These are phyloP conservation scores for Schizonepeta tenuifolia DNA, from an alignment of 257 asterid species.

Conservation along the genomic window DNA sequence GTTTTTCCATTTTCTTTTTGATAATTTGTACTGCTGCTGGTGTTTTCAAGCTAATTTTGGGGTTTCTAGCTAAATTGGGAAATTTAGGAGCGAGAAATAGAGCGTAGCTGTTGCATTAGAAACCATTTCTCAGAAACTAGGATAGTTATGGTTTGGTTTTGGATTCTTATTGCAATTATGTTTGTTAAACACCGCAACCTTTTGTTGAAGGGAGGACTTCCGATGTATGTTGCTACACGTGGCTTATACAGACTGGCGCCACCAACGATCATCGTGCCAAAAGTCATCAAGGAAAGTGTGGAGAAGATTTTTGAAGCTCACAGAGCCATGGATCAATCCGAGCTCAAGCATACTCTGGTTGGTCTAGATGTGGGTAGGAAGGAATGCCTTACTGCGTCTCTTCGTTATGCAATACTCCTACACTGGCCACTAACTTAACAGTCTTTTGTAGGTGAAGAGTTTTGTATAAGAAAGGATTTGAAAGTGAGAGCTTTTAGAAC, in stretches of 20 bases:
- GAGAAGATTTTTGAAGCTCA: conserved; percentile 94
- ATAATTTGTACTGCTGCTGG: background rate
- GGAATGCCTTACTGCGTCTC: conserved; percentile 22
- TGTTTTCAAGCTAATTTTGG: background rate
- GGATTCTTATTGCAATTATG: background rate
- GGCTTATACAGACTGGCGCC: conserved; percentile 81
- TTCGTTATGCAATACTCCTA: background rate
- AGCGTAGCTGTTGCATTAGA: background rate
- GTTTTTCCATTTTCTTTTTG: background rate
- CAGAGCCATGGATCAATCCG: conserved; percentile 93
- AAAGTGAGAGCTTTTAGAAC: conserved; percentile 88
- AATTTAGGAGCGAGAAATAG: background rate
- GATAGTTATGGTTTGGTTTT: background rate
- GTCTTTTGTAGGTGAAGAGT: conserved; percentile 80
- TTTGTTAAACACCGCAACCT: background rate
- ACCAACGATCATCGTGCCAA: conserved; percentile 89
- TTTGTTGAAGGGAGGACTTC: conserved; percentile 74
- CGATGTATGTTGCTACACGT: conserved; percentile 97
- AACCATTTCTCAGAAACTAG: background rate
- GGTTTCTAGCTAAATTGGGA: background rate
- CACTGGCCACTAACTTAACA: background rate
- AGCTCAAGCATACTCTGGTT: conserved; percentile 74
- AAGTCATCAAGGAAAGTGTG: conserved; percentile 66
- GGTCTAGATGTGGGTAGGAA: conserved; percentile 92
- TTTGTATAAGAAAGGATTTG: conserved; percentile 71